A percentile compares a stretch with the other conserved stretches of the same genome.
Evolutionary conservation across 306 rosid species (phyloP).

Genomic region (Casuarina glauca): DNA sequence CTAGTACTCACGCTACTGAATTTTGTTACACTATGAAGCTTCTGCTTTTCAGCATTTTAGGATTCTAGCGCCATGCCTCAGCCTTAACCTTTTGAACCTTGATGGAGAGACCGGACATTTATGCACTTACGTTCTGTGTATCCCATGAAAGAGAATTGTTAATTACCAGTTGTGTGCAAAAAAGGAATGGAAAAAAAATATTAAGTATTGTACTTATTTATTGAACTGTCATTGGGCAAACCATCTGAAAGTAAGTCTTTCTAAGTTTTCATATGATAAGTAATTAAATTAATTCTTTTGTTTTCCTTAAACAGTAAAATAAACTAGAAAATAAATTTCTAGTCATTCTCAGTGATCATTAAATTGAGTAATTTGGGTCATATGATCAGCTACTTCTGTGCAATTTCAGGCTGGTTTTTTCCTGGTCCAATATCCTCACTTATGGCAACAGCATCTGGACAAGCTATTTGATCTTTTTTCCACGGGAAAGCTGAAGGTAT

Average conservation of each 20-base stretch:
- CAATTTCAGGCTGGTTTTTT: slow-evolving; percentile 81
- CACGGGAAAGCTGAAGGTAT: slow-evolving; percentile 77
- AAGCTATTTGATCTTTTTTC: slow-evolving; percentile 62
- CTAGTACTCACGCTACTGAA: background rate
- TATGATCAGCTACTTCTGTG: background rate
- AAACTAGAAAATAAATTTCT: background rate
- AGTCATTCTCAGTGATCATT: background rate
- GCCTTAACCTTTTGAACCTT: background rate
- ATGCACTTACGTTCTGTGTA: background rate
- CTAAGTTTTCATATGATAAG: background rate
- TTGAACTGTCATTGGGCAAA: background rate
- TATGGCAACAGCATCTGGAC: slow-evolving; percentile 91
- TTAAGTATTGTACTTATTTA: background rate
- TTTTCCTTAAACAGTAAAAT: background rate
- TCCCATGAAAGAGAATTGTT: background rate
- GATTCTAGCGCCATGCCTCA: background rate
- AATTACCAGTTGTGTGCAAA: background rate
- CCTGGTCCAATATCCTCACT: slow-evolving; percentile 74
- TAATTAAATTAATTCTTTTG: background rate
- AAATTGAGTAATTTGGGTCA: background rate
- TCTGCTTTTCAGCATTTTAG: background rate
- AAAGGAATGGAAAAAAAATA: background rate
- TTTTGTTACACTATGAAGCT: background rate
- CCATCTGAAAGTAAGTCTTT: background rate
- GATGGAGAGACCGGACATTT: background rate